A percentile compares a stretch with the other conserved stretches of the same genome.
These are phyloP conservation scores for Sordariomycetes sp. DNA, from an alignment of 2,329 filamentous ascomycete genomes.

Conservation along the genomic window DNA sequence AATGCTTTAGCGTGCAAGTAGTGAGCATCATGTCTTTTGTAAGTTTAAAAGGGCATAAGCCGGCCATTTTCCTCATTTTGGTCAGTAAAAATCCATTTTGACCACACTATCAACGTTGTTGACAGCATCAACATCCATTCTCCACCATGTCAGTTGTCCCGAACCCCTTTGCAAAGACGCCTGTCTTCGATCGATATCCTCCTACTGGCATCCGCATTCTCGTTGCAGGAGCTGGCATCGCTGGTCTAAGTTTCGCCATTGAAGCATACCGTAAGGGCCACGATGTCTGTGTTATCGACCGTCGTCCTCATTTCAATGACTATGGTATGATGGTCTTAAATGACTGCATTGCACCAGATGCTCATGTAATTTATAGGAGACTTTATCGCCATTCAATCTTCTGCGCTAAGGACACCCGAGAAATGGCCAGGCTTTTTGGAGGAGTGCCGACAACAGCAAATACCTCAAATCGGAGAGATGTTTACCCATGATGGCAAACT, in stretches of 20 bases:
- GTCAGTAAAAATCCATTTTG: too few relatives aligned
- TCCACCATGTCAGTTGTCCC: too few relatives aligned
- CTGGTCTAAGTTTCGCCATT: slow-evolving; percentile 52
- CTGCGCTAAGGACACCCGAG: slow-evolving; percentile 49
- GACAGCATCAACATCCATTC: too few relatives aligned
- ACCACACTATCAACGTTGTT: too few relatives aligned
- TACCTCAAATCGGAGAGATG: not conserved
- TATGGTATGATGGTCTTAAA: not conserved
- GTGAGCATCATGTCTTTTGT: too few relatives aligned
- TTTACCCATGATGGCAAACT: slow-evolving; percentile 1
- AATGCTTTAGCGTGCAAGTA: too few relatives aligned
- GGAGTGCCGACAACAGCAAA: not conserved
- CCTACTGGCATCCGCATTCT: slow-evolving; percentile 3
- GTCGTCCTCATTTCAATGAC: slow-evolving; percentile 44
- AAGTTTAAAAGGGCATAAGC: too few relatives aligned
- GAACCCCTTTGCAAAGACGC: too few relatives aligned
- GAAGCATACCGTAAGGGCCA: slow-evolving; percentile 55
- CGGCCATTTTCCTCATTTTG: too few relatives aligned
- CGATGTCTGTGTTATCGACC: slow-evolving; percentile 47
- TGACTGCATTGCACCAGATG: not conserved
- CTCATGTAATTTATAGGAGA: slow-evolving; percentile 36
- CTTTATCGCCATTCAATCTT: slow-evolving; percentile 43
- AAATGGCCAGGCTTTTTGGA: slow-evolving; percentile 31
- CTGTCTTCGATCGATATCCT: too few relatives aligned
- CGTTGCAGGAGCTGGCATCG: slow-evolving; percentile 36